Evolutionary conservation across 345 rosid species (phyloP), one percentile per base, ranked within the genome.

Genomic region (Mangifera indica): DNA sequence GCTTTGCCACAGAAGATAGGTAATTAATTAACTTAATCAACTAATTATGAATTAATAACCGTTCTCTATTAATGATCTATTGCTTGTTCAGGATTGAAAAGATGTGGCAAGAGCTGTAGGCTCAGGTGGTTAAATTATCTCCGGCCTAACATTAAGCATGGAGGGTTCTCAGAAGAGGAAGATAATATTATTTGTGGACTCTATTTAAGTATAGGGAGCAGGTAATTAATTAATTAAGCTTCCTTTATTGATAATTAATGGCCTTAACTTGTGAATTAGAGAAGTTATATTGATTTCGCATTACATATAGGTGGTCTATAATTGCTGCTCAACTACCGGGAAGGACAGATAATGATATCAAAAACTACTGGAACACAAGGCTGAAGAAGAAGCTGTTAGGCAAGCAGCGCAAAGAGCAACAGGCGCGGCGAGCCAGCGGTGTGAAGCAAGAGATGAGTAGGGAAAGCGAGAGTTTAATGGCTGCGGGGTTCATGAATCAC

Each of bases 321-420:
- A 90, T 90, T 74, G 96, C 96, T 48, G 96, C 91, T 34, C 96
- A 90, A 60, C 67, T 90, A 60, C 95, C 95, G 15, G 95, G 92
- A 79, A 82, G 95, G 70, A 89, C 95, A 0, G 95, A 89, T 77
- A 90, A 90, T 44, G 95, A 90, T 74, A 90, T 90, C 60, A 90
- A 90, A 79, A 90, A 90, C 81, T 86, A 90, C 69, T 90, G 95
- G 95, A 90, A 90, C 88, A 90, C 95, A 12, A 82, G 88, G 74
- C 84, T 89, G 20, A 89, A 89, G 77, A 89, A 87, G 87, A 90
- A 90, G 79, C 89, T 90, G 40, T 78, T 88, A 13, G 89, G 87
- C 37, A 90, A 88, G 74, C 92, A 88, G 62, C 74, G 91, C 15
- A 90, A 81, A 62, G 88, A 81, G 56, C 84, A 84, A 64, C 82